Evolutionary conservation across 106 monocot genomes (phyloP).

Genomic region (Agapanthus africanus): DNA sequence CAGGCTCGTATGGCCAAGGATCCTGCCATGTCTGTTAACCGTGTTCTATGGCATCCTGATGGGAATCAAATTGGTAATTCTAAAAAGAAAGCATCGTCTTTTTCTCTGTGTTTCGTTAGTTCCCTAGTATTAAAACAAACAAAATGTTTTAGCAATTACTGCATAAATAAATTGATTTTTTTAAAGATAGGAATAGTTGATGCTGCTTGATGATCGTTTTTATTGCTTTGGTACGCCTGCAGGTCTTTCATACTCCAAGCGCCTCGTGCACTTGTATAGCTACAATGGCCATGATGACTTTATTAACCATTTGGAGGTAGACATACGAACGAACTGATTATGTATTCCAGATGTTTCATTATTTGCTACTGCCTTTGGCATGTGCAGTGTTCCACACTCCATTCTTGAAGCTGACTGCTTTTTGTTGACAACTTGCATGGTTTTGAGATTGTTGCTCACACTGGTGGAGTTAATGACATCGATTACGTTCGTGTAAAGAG

Average conservation of each 20-base stretch:
- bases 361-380: background rate
- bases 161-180: background rate
- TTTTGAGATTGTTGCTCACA: conserved; percentile 79
- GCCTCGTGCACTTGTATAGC: conserved; percentile 50
- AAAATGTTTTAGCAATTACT: too few relatives aligned
- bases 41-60: conserved; percentile 37
- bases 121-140: too few relatives aligned
- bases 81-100: too few relatives aligned
- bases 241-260: conserved; percentile 49
- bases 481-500: conserved; percentile 53
- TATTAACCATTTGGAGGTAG: conserved; percentile 36
- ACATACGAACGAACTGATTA: too few relatives aligned
- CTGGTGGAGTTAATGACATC: conserved; percentile 79
- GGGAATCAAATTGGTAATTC: conserved; percentile 36
- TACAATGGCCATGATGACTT: conserved; percentile 38
- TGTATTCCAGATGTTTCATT: background rate
- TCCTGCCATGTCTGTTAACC: conserved; percentile 34
- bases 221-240: background rate
- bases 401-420: conserved; percentile 3
- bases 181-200: background rate
- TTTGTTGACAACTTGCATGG: background rate
- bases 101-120: too few relatives aligned
- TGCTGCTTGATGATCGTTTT: background rate
- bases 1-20: conserved; percentile 34
- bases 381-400: too few relatives aligned